Evolutionary conservation across 2,329 filamentous ascomycete species (phyloP), one percentile per base, ranked within the genome.

Genomic region (Venturiaceae sp.): DNA sequence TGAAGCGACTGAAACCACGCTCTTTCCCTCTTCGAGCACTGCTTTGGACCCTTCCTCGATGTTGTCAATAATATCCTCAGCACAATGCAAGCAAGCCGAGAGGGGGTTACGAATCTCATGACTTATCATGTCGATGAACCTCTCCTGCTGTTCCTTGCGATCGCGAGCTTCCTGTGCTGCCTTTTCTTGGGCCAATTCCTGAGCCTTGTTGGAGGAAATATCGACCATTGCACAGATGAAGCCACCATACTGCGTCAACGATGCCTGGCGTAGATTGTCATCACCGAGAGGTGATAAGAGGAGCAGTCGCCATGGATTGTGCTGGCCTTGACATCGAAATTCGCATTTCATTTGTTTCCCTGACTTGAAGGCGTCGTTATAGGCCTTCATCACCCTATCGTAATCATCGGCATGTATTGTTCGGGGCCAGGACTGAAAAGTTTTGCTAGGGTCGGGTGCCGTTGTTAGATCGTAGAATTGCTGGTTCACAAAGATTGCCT

Each of bases 221-320:
- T 77, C 75, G 14, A 77, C 39, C 28, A 77, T 68, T 21, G 73
- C 74, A 60, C 74, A 76, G 5, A 77, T 75, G 61, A 74, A 77
- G 2, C 75, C 74, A 6, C 73, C 72, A 26, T 74, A 70, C 23
- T 67, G 63, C 5, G 60, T 61, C 1, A 69, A 62, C 50, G 63
- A 66, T 19, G 66, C 63, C 41, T 70, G 66, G 41, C 67, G 58
- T 14, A 70, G 55, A 7, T 68, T 66, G 7, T 74, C 72, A 5
- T 75, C 69, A 33, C 68, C 72, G 1, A 77, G 64, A 3, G 74
- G 74, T 8, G 70, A 71, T 32, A 77, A 65, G 5, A 77, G 62
- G 52, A 77, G 71, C 28, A 77, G 61, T 21, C 75, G 67, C 74
- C 75, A 77, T 26, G 69, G 64, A 0, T 66, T 64, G 0, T 66